Base-by-base conservation (phyloP, 305 asterid genomes). In the Fraxinus dipetala region DNA sequence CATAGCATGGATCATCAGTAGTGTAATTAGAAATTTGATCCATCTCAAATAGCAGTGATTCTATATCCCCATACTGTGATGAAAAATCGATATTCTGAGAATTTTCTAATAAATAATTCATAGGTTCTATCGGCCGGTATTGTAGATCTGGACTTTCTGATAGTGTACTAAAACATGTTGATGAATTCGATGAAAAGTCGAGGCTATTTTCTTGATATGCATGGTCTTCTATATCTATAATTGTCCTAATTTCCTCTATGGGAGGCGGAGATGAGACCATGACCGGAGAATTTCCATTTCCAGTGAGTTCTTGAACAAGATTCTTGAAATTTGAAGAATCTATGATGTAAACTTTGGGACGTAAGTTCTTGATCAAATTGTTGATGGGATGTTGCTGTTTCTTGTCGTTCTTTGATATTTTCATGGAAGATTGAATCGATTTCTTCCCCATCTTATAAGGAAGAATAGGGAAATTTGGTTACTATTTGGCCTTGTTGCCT, bases 291-390 rank as follows among this genome's bases (percentile, higher is more conserved):
- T 61, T 48, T 14, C 56, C 56, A 11, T 48, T 14, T 5, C 91
- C 97, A 20, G 95, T 92, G 59, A 89, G 93, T 18, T 90, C 77
- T 89, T 92, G 95, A 4, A 93, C 97, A 16, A 93, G 96, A 26
- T 48, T 86, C 87, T 91, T 93, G 97, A 93, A 91, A 73, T 87
- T 90, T 30, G 92, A 89, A 1, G 95, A 84, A 56, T 91, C 89
- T 0, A 92, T 88, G 83, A 92, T 91, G 90, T 86, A 91, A 35
- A 92, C 97, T 81, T 90, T 92, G 4, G 97, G 97, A 45, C 83
- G 78, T 82, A 88, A 40, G 31, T 51, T 83, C 77, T 87, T 87
- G 80, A 84, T 82, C 77, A 84, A 45, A 10, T 38, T 83, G 79
- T 81, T 85, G 83, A 74, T 65, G 38, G 75, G 38, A 30, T 69